Evolutionary conservation across 2,329 filamentous ascomycete species (phyloP).

Genomic region (Cladorrhinum sp.): DNA sequence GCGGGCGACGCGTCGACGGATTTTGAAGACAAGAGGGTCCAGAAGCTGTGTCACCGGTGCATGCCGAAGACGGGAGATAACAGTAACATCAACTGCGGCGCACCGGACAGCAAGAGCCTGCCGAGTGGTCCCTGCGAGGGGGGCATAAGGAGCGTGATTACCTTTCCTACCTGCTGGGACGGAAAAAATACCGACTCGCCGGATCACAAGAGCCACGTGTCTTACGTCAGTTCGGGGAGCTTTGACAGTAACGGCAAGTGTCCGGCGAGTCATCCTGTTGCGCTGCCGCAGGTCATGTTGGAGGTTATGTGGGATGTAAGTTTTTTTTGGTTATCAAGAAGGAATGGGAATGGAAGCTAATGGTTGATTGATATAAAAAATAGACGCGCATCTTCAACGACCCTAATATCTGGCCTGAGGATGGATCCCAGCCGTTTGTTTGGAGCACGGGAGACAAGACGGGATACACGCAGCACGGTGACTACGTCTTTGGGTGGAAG

Average conservation of each 20-base stretch:
- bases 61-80: constrained; percentile 38
- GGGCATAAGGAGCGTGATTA: constrained; percentile 42
- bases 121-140: constrained; percentile 37
- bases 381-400: constrained; percentile 11
- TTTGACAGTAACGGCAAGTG: constrained; percentile 35
- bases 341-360: not conserved
- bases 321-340: not conserved
- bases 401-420: constrained; percentile 6
- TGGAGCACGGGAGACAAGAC: constrained; percentile 12
- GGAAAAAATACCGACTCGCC: constrained; percentile 52
- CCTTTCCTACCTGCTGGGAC: constrained; percentile 56
- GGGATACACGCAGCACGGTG: constrained; percentile 11
- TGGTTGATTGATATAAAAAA: not conserved
- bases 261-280: constrained; percentile 41
- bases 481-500: constrained; percentile 14
- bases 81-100: constrained; percentile 37
- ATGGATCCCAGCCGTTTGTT: constrained; percentile 8
- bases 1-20: constrained; percentile 35
- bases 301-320: constrained; percentile 44
- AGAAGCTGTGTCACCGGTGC: constrained; percentile 42
- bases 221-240: constrained; percentile 41
- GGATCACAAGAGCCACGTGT: constrained; percentile 45
- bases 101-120: constrained; percentile 39
- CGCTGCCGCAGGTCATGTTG: constrained; percentile 44
- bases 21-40: constrained; percentile 34